Conservation (phyloP, 1,284 basidiomycete genomes). For the Tetrapyrgos nigripes region DNA sequence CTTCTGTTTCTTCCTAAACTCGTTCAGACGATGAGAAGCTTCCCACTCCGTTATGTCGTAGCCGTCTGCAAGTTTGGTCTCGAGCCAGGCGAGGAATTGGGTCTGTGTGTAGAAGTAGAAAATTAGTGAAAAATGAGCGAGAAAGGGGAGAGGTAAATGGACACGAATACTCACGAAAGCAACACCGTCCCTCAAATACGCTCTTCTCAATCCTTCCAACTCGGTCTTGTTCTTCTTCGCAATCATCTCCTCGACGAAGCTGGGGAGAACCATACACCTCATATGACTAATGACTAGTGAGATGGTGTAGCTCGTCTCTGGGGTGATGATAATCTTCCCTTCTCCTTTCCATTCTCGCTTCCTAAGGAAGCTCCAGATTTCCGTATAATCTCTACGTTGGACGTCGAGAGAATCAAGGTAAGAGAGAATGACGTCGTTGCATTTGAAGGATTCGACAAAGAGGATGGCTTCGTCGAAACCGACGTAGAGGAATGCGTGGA, state of each 20-base stretch:
- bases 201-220: constrained; percentile 81
- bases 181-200: constrained; percentile 91
- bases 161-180: constrained; percentile 72
- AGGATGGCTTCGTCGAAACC: constrained; percentile 64
- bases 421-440: constrained; percentile 54
- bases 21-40: constrained; percentile 84
- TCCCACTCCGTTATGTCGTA: constrained; percentile 92
- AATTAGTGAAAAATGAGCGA: constrained; percentile 29
- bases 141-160: constrained; percentile 1
- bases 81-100: constrained; percentile 91
- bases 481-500: constrained; percentile 85
- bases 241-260: constrained; percentile 81
- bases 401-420: constrained; percentile 71
- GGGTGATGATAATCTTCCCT: constrained; percentile 76
- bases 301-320: constrained; percentile 80
- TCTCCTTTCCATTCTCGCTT: constrained; percentile 71
- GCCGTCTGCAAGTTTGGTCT: constrained; percentile 77
- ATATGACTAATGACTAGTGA: constrained; percentile 81
- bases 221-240: constrained; percentile 90
- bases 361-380: constrained; percentile 82
- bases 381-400: constrained; percentile 73
- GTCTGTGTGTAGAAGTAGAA: constrained; percentile 45
- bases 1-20: constrained; percentile 78
- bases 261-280: constrained; percentile 73
- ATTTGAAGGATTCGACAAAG: constrained; percentile 73